These are phyloP conservation scores for Aspergillus baeticus DNA, from an alignment of 495 filamentous ascomycete species.

Conservation along the genomic window DNA sequence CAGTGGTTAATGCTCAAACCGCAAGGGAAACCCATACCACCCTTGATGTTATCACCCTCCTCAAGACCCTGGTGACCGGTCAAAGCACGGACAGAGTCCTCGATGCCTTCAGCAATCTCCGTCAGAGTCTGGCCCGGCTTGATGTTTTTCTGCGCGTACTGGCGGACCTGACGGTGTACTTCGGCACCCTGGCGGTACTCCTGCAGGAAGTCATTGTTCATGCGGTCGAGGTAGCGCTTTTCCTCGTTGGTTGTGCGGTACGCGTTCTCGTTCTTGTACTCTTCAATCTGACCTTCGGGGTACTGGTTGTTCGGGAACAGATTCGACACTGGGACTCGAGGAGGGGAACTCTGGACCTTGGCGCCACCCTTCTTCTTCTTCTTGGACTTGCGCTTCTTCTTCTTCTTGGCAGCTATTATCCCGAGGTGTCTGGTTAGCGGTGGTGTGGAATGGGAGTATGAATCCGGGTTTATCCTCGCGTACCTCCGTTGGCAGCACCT, in stretches of 20 bases:
- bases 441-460: background rate
- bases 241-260: conserved; percentile 85
- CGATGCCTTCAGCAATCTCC: conserved; percentile 82
- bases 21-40: conserved; percentile 87
- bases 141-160: conserved; percentile 76
- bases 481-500: conserved; percentile 44
- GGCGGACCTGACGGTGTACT: conserved; percentile 83
- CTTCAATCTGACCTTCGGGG: conserved; percentile 78
- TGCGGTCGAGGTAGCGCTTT: conserved; percentile 79
- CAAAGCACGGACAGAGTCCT: conserved; percentile 77
- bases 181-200: conserved; percentile 89
- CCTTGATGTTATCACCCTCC: conserved; percentile 73
- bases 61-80: conserved; percentile 75
- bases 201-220: conserved; percentile 78
- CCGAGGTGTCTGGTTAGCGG: conserved; percentile 14
- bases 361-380: conserved; percentile 67
- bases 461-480: conserved; percentile 14
- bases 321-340: conserved; percentile 69
- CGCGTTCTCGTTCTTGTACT: conserved; percentile 71
- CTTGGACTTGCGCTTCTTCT: conserved; percentile 77
- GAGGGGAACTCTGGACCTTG: conserved; percentile 74
- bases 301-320: conserved; percentile 75
- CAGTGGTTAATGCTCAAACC: conserved; percentile 85
- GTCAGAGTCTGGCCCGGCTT: conserved; percentile 79
- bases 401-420: conserved; percentile 62